phyloP scores from a whole-genome alignment of 495 filamentous ascomycete species.

The Rusavskia elegans region DNA sequence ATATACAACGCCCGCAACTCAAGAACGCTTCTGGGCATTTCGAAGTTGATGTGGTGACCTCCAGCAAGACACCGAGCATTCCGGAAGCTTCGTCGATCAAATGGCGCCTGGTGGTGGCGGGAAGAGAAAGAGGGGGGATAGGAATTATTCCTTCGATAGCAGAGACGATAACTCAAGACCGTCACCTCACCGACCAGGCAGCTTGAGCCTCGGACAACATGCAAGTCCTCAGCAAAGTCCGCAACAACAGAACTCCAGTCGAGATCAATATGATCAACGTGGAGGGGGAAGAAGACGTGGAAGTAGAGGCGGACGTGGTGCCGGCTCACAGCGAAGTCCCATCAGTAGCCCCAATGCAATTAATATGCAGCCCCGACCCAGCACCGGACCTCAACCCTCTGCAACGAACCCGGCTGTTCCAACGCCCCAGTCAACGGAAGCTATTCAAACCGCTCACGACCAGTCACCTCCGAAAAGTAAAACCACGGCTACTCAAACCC shows the following conservation, averaged over 20 bases:
- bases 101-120: conserved; percentile 38
- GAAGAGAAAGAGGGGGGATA: conserved; percentile 44
- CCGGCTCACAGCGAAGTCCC: conserved; percentile 19
- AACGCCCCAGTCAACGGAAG: conserved; percentile 12
- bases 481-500: conserved; percentile 6
- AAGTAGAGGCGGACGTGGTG: conserved; percentile 24
- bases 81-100: not conserved
- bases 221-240: conserved; percentile 19
- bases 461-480: conserved; percentile 17
- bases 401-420: conserved; percentile 24
- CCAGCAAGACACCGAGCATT: too few species aligned
- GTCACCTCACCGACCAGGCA: conserved; percentile 49
- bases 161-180: conserved; percentile 37
- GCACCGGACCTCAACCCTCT: conserved; percentile 10
- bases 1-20: too few species aligned
- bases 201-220: conserved; percentile 42
- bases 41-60: too few species aligned
- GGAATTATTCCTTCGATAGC: conserved; percentile 34
- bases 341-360: conserved; percentile 11
- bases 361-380: conserved; percentile 1
- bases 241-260: conserved; percentile 16
- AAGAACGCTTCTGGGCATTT: too few species aligned
- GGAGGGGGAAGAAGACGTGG: conserved; percentile 27
- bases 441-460: conserved; percentile 15
- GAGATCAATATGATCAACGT: conserved; percentile 29